These are phyloP conservation scores for Quercus gilva DNA, from an alignment of 306 rosid genomes.

Conservation along the genomic window DNA sequence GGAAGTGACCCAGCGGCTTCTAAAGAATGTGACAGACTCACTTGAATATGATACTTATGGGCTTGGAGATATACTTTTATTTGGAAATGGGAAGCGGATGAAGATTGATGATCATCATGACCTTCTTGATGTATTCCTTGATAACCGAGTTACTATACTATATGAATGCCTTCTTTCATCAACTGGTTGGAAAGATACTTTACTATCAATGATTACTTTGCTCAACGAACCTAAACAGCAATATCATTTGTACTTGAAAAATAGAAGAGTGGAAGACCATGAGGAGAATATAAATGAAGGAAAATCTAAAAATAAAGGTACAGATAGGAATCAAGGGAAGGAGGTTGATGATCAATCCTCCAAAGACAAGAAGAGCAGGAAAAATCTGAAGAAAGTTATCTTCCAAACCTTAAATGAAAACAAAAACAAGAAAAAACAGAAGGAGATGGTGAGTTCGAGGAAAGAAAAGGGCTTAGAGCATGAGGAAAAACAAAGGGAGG, in stretches of 20 bases:
- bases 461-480: neutral
- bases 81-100: slow-evolving; percentile 25
- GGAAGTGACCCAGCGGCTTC: slow-evolving; percentile 38
- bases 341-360: neutral
- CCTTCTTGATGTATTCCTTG: slow-evolving; percentile 17
- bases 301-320: neutral
- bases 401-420: neutral
- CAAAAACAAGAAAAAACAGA: neutral
- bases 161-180: neutral
- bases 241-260: slow-evolving; percentile 21
- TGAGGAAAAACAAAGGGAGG: neutral
- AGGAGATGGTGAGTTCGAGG: neutral
- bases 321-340: neutral
- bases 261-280: neutral
- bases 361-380: neutral
- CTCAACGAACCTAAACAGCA: slow-evolving; percentile 23
- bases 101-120: slow-evolving; percentile 5
- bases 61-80: slow-evolving; percentile 35
- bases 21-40: neutral
- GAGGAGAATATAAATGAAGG: neutral
- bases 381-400: slow-evolving; percentile 13
- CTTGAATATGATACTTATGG: slow-evolving; percentile 8
- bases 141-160: slow-evolving; percentile 11
- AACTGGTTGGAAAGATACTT: slow-evolving; percentile 15
- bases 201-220: slow-evolving; percentile 10